Percentiles rank a stretch among this genome's conserved stretches.
Evolutionary conservation across 2,329 filamentous ascomycete species (phyloP).

Genomic region (Pseudopyrenochaeta lycopersici): DNA sequence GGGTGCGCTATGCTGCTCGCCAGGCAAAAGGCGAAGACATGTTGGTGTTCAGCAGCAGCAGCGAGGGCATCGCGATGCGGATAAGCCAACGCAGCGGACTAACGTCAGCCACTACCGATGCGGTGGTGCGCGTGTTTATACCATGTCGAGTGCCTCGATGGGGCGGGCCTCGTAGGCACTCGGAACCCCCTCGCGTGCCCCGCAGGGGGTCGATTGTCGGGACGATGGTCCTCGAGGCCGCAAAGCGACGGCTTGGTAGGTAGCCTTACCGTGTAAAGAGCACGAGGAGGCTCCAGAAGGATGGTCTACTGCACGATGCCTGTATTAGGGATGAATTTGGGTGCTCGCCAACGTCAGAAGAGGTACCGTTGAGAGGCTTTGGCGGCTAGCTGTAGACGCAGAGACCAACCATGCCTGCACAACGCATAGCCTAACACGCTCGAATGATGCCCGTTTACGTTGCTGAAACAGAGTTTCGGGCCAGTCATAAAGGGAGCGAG

Average conservation of each 20-base stretch:
- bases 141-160: conserved; percentile 13
- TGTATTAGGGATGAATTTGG: conserved; percentile 22
- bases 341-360: not conserved
- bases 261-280: not conserved
- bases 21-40: conserved; percentile 1
- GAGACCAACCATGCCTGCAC: conserved; percentile 6
- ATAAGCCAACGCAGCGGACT: conserved; percentile 22
- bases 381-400: conserved; percentile 19
- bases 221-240: conserved; percentile 5
- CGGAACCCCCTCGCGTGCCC: conserved; percentile 32
- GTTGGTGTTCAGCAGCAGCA: conserved; percentile 14
- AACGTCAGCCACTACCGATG: conserved; percentile 36
- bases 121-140: not conserved
- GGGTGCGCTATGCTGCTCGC: conserved; percentile 1
- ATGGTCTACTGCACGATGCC: conserved; percentile 24
- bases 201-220: conserved; percentile 24
- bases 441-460: conserved; percentile 37
- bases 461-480: conserved; percentile 38
- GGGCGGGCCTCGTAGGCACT: conserved; percentile 10
- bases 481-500: conserved; percentile 35
- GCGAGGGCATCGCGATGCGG: not conserved
- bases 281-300: not conserved
- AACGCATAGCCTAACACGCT: conserved; percentile 24
- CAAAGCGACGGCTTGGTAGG: not conserved
- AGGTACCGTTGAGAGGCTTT: conserved; percentile 11